These are phyloP conservation scores for Teunomyces lycoperdinae DNA, from an alignment of 805 yeast species.

Conservation along the genomic window DNA sequence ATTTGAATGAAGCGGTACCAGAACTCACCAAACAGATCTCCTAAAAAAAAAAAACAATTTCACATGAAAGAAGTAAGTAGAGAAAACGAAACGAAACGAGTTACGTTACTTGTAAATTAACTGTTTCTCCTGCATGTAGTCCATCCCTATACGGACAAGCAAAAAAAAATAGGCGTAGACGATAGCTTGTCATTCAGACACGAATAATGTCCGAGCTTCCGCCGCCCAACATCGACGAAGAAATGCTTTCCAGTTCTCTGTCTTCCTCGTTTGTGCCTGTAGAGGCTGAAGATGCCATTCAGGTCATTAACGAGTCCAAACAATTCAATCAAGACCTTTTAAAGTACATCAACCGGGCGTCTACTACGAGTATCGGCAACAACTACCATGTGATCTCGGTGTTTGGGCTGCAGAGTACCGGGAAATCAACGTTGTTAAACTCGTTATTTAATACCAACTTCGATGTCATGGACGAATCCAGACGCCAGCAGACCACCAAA, in stretches of 20 bases:
- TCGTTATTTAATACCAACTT: constrained; percentile 81
- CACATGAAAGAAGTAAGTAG: no score
- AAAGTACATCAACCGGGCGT: constrained; percentile 32
- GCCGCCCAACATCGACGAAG: constrained; percentile 7
- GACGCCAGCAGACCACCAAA: constrained; percentile 77
- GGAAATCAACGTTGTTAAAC: constrained; percentile 90
- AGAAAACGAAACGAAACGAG: no score
- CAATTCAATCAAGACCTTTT: constrained; percentile 41
- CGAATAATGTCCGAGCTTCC: not conserved
- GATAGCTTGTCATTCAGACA: not conserved
- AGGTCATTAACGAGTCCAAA: constrained; percentile 62
- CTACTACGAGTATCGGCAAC: constrained; percentile 47
- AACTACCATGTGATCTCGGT: constrained; percentile 90
- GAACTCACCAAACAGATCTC: constrained; percentile 74
- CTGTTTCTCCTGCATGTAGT: no score
- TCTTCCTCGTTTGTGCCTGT: constrained; percentile 42
- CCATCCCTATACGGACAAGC: no score
- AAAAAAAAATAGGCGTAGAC: not conserved
- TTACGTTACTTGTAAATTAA: no score
- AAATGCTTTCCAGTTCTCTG: constrained; percentile 21
- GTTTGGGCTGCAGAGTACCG: constrained; percentile 96
- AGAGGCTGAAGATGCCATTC: constrained; percentile 46
- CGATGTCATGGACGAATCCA: constrained; percentile 87
- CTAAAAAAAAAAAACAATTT: no score
- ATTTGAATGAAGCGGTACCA: constrained; percentile 82